Evolutionary conservation across 805 yeast species (phyloP).

Genomic region (Metschnikowia drakensbergensis): DNA sequence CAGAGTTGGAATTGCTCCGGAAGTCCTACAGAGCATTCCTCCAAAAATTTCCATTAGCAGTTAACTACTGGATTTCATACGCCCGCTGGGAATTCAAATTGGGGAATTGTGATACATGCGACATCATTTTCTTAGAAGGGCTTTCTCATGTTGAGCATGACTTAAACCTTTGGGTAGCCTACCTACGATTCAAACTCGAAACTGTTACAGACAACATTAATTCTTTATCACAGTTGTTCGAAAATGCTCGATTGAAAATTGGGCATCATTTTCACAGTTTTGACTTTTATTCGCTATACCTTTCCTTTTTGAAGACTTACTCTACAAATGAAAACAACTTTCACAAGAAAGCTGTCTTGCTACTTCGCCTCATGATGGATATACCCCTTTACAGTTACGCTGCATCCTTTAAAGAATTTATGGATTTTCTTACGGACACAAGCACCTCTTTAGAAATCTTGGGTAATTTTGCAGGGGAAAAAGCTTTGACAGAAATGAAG

Average conservation of each 20-base stretch:
- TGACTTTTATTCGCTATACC: constrained; percentile 49
- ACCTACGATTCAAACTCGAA: constrained; percentile 39
- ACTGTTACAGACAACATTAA: constrained; percentile 27
- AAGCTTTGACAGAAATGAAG: constrained; percentile 15
- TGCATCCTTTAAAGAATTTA: constrained; percentile 37
- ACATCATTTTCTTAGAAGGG: constrained; percentile 21
- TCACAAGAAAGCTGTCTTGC: constrained; percentile 32
- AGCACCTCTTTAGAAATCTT: constrained; percentile 11
- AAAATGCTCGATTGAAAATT: constrained; percentile 43
- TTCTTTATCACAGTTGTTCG: constrained; percentile 37
- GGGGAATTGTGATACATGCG: constrained; percentile 39
- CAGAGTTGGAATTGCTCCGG: constrained; percentile 32
- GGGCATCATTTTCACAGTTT: constrained; percentile 52
- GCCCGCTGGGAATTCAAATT: constrained; percentile 46
- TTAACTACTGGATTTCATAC: constrained; percentile 56
- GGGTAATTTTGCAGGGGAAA: constrained; percentile 18
- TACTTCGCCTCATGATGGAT: constrained; percentile 50
- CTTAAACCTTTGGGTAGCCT: constrained; percentile 49
- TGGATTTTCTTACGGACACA: constrained; percentile 30
- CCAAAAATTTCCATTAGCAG: constrained; percentile 45
- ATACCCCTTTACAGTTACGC: constrained; percentile 55
- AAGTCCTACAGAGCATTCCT: constrained; percentile 42
- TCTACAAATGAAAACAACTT: constrained; percentile 21
- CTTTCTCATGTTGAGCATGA: constrained; percentile 41
- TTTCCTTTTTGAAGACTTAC: constrained; percentile 39